Percentiles rank a stretch among this genome's conserved stretches.
These are phyloP conservation scores for Phlegmacium glaucopus DNA, from an alignment of 768 basidiomycete genomes.

Conservation along the genomic window DNA sequence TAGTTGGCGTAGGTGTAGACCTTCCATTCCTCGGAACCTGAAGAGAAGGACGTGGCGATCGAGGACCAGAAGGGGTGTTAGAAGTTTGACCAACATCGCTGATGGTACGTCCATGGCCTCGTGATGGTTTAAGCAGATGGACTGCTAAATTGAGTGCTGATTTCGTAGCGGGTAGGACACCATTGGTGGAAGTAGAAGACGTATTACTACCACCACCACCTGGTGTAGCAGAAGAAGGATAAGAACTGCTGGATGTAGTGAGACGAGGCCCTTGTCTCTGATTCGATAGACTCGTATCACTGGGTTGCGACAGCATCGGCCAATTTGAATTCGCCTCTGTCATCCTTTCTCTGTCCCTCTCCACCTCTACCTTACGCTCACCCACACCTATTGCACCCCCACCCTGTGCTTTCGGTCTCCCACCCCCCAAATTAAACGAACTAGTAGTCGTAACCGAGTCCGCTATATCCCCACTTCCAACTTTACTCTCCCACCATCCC, in stretches of 20 bases:
- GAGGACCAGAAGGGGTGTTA: slow-evolving; percentile 14
- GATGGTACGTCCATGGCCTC: slow-evolving; percentile 35
- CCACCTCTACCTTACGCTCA: slow-evolving; percentile 10
- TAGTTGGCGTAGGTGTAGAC: slow-evolving; percentile 16
- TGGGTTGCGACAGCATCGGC: slow-evolving; percentile 8
- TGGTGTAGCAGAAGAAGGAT: slow-evolving; percentile 16
- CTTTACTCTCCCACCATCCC: slow-evolving; percentile 76
- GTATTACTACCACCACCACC: too few relatives aligned
- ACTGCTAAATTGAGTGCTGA: slow-evolving; percentile 42
- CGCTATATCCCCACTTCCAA: slow-evolving; percentile 63
- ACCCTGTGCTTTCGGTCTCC: background rate
- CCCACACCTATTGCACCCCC: slow-evolving; percentile 16
- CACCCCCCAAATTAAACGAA: slow-evolving; percentile 20
- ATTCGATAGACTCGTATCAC: slow-evolving; percentile 9
- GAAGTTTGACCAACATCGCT: slow-evolving; percentile 28
- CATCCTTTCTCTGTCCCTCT: slow-evolving; percentile 17
- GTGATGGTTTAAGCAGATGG: slow-evolving; percentile 39
- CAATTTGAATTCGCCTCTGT: slow-evolving; percentile 17
- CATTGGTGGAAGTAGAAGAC: background rate
- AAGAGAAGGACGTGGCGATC: slow-evolving; percentile 28
- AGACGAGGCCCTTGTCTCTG: slow-evolving; percentile 4
- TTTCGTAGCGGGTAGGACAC: slow-evolving; percentile 22
- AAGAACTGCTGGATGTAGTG: background rate
- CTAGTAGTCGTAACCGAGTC: slow-evolving; percentile 12
- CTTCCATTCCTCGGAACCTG: slow-evolving; percentile 27